These are phyloP conservation scores for Stagonosporopsis tanaceti DNA, from an alignment of 2,329 filamentous ascomycete genomes.

Conservation along the genomic window DNA sequence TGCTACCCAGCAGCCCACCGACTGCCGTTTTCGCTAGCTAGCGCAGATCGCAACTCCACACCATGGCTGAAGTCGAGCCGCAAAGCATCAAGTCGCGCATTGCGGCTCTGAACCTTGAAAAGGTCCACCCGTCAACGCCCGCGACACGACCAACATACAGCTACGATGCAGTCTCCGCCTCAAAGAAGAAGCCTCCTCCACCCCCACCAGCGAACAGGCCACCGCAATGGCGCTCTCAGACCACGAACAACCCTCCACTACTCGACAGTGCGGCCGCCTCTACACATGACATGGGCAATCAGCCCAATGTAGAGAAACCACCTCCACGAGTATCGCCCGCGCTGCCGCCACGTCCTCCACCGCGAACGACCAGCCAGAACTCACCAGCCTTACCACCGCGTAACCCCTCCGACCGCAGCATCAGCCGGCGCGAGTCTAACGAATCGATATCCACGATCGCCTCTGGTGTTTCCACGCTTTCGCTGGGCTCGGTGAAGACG, in stretches of 20 bases:
- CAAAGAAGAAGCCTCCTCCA: conserved; percentile 49
- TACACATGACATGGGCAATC: conserved; percentile 49
- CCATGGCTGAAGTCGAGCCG: conserved; percentile 41
- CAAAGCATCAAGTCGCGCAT: conserved; percentile 56
- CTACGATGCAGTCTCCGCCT: conserved; percentile 43
- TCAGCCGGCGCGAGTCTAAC: conserved; percentile 43
- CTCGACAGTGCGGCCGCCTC: conserved; percentile 47
- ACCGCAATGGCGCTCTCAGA: conserved; percentile 44
- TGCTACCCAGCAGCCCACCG: conserved; percentile 6
- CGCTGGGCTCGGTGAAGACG: conserved; percentile 57
- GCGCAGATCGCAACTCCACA: conserved; percentile 20
- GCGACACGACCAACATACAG: conserved; percentile 45
- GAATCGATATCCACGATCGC: conserved; percentile 63
- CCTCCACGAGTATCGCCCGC: conserved; percentile 38
- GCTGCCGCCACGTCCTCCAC: conserved; percentile 53
- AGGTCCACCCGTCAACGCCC: conserved; percentile 52
- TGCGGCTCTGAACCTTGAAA: conserved; percentile 57
- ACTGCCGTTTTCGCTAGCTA: conserved; percentile 8
- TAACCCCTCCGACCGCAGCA: conserved; percentile 51
- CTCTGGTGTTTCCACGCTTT: conserved; percentile 58
- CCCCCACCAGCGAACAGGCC: conserved; percentile 49
- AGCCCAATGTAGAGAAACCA: conserved; percentile 38
- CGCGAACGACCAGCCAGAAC: conserved; percentile 55
- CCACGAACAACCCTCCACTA: conserved; percentile 52
- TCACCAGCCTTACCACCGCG: conserved; percentile 56